Evolutionary conservation across 2,329 filamentous ascomycete genomes (phyloP).

Genomic region (Bipolaris sorokiniana): DNA sequence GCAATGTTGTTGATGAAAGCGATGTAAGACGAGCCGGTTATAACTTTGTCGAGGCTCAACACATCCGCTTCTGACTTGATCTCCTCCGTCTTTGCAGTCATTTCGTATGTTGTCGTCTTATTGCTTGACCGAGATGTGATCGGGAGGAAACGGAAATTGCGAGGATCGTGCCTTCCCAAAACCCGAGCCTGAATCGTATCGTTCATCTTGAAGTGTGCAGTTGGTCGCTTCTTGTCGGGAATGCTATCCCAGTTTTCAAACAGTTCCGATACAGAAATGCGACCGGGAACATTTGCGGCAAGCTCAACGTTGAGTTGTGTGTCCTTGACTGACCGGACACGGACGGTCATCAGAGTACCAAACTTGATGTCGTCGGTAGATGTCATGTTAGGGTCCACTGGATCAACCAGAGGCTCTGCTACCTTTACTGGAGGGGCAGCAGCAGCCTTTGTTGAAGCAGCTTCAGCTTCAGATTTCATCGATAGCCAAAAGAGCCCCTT

Average conservation of each 20-base stretch:
- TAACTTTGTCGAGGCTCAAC: conserved; percentile 74
- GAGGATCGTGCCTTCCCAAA: conserved; percentile 86
- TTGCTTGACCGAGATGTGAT: conserved; percentile 85
- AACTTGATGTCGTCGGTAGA: conserved; percentile 74
- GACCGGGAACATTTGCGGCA: conserved; percentile 87
- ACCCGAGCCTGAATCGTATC: conserved; percentile 76
- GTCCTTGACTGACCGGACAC: conserved; percentile 81
- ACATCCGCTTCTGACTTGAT: conserved; percentile 63
- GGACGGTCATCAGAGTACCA: conserved; percentile 76
- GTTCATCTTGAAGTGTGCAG: conserved; percentile 74
- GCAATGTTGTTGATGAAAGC: conserved; percentile 92
- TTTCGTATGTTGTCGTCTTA: conserved; percentile 75
- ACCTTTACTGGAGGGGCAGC: conserved; percentile 31
- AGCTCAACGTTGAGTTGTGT: conserved; percentile 93
- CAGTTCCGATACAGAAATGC: conserved; percentile 87
- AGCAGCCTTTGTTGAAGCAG: conserved; percentile 41
- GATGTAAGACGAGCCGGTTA: conserved; percentile 72
- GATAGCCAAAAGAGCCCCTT: conserved; percentile 72
- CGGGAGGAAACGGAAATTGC: conserved; percentile 88
- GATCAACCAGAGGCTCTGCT: conserved; percentile 58
- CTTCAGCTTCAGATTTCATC: conserved; percentile 59
- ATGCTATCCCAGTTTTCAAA: conserved; percentile 92
- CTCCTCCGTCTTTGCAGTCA: conserved; percentile 75
- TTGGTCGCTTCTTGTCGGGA: conserved; percentile 77
- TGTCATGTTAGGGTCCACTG: conserved; percentile 68